Percentiles rank a stretch among this genome's conserved stretches.
phyloP scores from a whole-genome alignment of 2,329 filamentous ascomycete genomes.

The Aspergillus fumigatiaffinis region DNA sequence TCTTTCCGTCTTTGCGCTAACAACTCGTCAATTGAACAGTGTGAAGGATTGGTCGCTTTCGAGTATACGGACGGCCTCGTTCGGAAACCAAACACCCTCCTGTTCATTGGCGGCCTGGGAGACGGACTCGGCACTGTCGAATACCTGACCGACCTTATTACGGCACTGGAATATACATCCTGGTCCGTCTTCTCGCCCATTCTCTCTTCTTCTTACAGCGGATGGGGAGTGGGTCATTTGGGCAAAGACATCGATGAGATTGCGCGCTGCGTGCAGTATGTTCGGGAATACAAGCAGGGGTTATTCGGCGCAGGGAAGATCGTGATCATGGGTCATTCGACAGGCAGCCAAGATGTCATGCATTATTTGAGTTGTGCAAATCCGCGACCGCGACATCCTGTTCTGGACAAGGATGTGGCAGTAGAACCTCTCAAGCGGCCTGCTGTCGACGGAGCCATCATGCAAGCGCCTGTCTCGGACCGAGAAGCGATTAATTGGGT shows the following conservation, averaged over 20 bases:
- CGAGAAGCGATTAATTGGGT: conserved; percentile 53
- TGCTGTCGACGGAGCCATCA: conserved; percentile 66
- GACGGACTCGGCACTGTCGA: conserved; percentile 55
- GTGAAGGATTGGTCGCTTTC: conserved; percentile 34
- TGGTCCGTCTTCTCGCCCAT: conserved; percentile 54
- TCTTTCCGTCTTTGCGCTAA: background rate
- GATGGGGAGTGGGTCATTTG: conserved; percentile 54
- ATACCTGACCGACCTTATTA: conserved; percentile 51
- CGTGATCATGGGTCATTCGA: conserved; percentile 66
- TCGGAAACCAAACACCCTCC: conserved; percentile 45
- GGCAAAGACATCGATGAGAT: conserved; percentile 54
- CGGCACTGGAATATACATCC: conserved; percentile 43
- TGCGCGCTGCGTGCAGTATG: conserved; percentile 49
- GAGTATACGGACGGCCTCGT: conserved; percentile 30
- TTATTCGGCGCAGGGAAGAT: conserved; percentile 42
- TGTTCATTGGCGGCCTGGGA: conserved; percentile 58
- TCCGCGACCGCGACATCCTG: conserved; percentile 26
- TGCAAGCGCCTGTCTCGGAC: conserved; percentile 79
- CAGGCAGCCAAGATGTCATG: conserved; percentile 65
- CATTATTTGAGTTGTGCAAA: conserved; percentile 54
- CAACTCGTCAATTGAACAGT: background rate
- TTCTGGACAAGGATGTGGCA: background rate
- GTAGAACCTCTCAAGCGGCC: conserved; percentile 25
- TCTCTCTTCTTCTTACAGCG: conserved; percentile 50
- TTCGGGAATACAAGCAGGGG: conserved; percentile 35